phyloP scores from a whole-genome alignment of 2,329 filamentous ascomycete genomes.

The Xylariaceae sp. region DNA sequence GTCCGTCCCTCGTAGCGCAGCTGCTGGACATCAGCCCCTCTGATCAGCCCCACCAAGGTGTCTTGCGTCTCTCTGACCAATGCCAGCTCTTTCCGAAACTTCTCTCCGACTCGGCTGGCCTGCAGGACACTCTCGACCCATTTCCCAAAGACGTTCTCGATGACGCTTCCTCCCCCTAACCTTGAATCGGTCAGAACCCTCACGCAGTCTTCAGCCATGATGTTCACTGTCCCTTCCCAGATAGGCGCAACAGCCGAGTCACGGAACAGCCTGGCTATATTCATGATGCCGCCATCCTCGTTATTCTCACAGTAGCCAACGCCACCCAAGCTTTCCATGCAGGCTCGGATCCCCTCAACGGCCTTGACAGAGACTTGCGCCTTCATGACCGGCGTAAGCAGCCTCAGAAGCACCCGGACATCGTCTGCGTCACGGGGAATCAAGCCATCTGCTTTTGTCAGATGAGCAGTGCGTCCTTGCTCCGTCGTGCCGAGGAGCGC shows the following conservation, averaged over 20 bases:
- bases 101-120: neutral
- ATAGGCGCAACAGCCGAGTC: conserved; percentile 34
- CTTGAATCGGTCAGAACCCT: too few species aligned
- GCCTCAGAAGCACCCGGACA: conserved; percentile 39
- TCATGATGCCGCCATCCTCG: conserved; percentile 44
- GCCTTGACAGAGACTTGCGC: conserved; percentile 28
- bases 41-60: too few species aligned
- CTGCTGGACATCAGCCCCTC: too few species aligned
- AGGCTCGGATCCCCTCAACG: conserved; percentile 12
- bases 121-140: too few species aligned
- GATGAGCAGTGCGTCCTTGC: conserved; percentile 3
- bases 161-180: too few species aligned
- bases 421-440: conserved; percentile 8
- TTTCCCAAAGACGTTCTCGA: too few species aligned
- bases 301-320: conserved; percentile 37
- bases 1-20: too few species aligned
- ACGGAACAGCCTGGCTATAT: conserved; percentile 50
- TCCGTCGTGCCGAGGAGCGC: conserved; percentile 30
- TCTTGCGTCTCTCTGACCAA: neutral
- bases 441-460: neutral
- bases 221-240: conserved; percentile 17
- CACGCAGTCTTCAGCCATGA: too few species aligned
- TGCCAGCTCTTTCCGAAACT: neutral
- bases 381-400: conserved; percentile 58
- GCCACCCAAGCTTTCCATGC: conserved; percentile 21